Conservation (phyloP, 2,329 filamentous ascomycete genomes). For the Eutypa lata region DNA sequence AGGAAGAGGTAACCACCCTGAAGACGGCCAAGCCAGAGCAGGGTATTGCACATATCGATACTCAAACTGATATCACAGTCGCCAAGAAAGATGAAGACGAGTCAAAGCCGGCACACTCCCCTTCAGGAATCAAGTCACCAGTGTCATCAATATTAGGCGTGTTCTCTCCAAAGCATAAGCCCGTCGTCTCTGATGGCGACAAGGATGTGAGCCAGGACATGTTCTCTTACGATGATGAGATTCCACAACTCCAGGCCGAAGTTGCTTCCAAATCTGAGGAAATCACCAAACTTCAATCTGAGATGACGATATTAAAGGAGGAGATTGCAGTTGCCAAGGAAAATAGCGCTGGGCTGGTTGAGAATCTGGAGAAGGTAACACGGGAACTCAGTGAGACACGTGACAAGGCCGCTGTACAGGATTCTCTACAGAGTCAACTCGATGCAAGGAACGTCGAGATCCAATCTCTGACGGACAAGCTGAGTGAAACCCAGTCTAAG, state of each 20-base stretch:
- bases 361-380: slow-evolving; percentile 65
- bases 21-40: slow-evolving; percentile 31
- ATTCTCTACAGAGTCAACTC: slow-evolving; percentile 48
- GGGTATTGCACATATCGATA: slow-evolving; percentile 6
- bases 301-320: slow-evolving; percentile 65
- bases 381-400: slow-evolving; percentile 54
- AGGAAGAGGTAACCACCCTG: slow-evolving; percentile 59
- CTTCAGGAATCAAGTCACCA: slow-evolving; percentile 41
- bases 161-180: slow-evolving; percentile 47
- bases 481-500: slow-evolving; percentile 41
- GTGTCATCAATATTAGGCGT: slow-evolving; percentile 46
- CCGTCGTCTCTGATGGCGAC: slow-evolving; percentile 31
- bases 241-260: slow-evolving; percentile 76
- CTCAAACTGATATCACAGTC: slow-evolving; percentile 12
- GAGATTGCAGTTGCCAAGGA: slow-evolving; percentile 72
- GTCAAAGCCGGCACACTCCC: slow-evolving; percentile 11
- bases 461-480: slow-evolving; percentile 45
- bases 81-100: slow-evolving; percentile 30
- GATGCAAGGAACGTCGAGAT: slow-evolving; percentile 47
- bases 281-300: slow-evolving; percentile 65
- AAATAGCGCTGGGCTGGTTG: slow-evolving; percentile 62
- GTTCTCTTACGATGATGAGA: slow-evolving; percentile 88
- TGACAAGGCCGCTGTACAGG: slow-evolving; percentile 36
- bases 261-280: slow-evolving; percentile 67
- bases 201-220: slow-evolving; percentile 62